Conservation (phyloP, 768 basidiomycete genomes). For the Tricholoma furcatifolium region DNA sequence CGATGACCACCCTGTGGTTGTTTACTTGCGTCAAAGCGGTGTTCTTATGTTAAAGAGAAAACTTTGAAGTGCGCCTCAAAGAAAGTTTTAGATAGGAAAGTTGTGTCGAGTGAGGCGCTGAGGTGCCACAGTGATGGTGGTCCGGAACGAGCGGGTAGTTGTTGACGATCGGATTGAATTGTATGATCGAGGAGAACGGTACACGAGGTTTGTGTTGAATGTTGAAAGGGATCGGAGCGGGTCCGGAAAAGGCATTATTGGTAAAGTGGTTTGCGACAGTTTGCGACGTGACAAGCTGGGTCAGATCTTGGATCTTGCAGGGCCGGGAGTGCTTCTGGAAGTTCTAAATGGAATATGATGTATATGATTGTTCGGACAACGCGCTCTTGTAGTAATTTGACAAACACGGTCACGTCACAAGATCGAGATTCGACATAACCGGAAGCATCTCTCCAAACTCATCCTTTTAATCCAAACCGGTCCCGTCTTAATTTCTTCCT, state of each 20-base stretch:
- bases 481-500: conserved; percentile 17
- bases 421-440: conserved; percentile 31
- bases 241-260: conserved; percentile 8
- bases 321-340: conserved; percentile 28
- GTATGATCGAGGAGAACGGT: background rate
- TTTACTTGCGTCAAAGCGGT: conserved; percentile 7
- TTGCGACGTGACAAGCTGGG: conserved; percentile 8
- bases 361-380: conserved; percentile 29
- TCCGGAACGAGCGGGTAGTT: too few relatives aligned
- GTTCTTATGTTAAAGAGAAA: too few relatives aligned
- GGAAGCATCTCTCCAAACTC: conserved; percentile 12
- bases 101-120: too few relatives aligned
- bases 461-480: conserved; percentile 21
- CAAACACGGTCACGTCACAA: conserved; percentile 32
- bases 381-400: conserved; percentile 18
- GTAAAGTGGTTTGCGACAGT: conserved; percentile 15
- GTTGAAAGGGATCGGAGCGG: background rate
- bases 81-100: too few relatives aligned
- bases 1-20: conserved; percentile 16
- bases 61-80: too few relatives aligned
- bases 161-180: background rate
- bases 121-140: background rate
- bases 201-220: background rate
- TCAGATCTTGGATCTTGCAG: conserved; percentile 13
- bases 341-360: conserved; percentile 26